phyloP scores from a whole-genome alignment of 192 early-diverging fungal species.

The Irineochytrium annulatum region DNA sequence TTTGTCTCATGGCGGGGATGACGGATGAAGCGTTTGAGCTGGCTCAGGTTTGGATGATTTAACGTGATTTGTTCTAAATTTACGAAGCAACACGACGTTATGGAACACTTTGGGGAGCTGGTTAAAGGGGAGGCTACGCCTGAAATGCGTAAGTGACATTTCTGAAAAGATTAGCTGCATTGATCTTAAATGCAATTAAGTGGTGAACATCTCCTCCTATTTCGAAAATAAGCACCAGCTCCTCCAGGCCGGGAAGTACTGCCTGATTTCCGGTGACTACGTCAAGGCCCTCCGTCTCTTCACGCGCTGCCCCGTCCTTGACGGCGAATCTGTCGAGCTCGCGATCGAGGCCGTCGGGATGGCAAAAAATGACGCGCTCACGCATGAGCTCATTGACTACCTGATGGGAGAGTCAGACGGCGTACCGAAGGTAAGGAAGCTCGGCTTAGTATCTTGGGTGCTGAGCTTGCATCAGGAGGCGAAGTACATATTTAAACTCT shows the following conservation, averaged over 20 bases:
- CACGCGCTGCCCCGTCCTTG: constrained; percentile 29
- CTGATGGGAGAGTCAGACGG: constrained; percentile 58
- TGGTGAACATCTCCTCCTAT: constrained; percentile 43
- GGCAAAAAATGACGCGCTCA: constrained; percentile 49
- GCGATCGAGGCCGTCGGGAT: constrained; percentile 54
- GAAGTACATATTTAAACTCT: constrained; percentile 60
- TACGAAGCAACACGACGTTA: constrained; percentile 43
- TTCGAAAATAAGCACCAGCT: constrained; percentile 41
- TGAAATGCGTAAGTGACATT: constrained; percentile 25
- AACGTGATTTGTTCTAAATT: neutral
- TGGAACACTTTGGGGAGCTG: constrained; percentile 51
- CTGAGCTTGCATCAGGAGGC: constrained; percentile 34
- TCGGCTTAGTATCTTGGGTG: neutral
- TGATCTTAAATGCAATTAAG: constrained; percentile 6
- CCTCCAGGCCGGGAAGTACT: constrained; percentile 46
- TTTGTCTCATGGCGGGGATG: constrained; percentile 55
- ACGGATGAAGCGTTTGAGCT: constrained; percentile 52
- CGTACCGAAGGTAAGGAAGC: constrained; percentile 41
- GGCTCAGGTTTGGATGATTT: constrained; percentile 28
- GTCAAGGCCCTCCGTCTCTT: constrained; percentile 42
- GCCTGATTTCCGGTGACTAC: constrained; percentile 44
- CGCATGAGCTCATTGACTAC: constrained; percentile 54
- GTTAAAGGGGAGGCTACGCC: constrained; percentile 41
- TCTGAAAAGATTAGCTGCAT: neutral
- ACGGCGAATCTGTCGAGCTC: constrained; percentile 33